A percentile compares a stretch with the other conserved stretches of the same genome.
Conservation (phyloP, 768 basidiomycete genomes). For the Cystobasidium onofrii region DNA sequence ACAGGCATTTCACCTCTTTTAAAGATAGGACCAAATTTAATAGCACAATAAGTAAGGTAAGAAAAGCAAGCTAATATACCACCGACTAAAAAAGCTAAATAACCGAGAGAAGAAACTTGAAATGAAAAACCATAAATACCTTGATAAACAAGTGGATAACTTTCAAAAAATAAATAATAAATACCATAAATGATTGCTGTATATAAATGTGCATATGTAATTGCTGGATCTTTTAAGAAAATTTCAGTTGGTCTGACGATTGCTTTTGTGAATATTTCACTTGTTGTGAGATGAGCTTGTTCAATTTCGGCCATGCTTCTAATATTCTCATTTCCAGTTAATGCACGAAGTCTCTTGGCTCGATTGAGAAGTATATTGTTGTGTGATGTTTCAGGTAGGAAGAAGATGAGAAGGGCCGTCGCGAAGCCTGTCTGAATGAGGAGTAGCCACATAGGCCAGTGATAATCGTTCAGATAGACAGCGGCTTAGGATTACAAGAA, state of each 20-base stretch:
- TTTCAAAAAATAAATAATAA: background rate
- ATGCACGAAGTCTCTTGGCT: constrained; percentile 42
- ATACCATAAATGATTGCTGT: background rate
- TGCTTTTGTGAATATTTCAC: constrained; percentile 17
- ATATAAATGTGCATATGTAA: constrained; percentile 20
- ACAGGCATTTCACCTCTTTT: background rate
- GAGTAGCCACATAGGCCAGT: constrained; percentile 14
- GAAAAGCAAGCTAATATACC: background rate
- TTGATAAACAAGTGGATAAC: constrained; percentile 28
- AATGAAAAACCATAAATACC: constrained; percentile 22
- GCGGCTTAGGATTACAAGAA: too few species aligned
- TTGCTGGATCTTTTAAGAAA: constrained; percentile 31
- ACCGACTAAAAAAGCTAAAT: background rate
- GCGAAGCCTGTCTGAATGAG: constrained; percentile 9
- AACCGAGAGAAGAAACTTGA: background rate
- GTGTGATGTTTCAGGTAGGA: constrained; percentile 44
- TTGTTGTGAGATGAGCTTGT: constrained; percentile 5
- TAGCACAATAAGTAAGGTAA: constrained; percentile 3
- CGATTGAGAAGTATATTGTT: constrained; percentile 43
- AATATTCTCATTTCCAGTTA: constrained; percentile 43
- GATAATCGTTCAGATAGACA: background rate
- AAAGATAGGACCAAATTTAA: constrained; percentile 6
- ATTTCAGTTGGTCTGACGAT: constrained; percentile 32
- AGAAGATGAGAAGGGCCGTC: constrained; percentile 34
- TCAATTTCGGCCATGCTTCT: constrained; percentile 19